phyloP scores from a whole-genome alignment of 2,329 filamentous ascomycete genomes.

The Podosphaera aphanis region DNA sequence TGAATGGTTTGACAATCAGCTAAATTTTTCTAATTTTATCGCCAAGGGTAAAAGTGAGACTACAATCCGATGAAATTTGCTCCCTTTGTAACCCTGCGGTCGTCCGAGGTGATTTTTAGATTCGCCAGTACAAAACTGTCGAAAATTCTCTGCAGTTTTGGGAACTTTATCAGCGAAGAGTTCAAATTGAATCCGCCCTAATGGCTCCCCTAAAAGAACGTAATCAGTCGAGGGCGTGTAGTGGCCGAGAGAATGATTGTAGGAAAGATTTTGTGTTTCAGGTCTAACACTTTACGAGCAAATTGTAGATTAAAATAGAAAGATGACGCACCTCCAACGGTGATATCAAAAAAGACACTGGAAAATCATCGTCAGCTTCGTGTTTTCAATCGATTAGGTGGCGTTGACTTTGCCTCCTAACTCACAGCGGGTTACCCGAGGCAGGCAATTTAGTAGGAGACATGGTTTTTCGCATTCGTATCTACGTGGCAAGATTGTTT shows the following conservation, averaged over 20 bases:
- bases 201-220: slow-evolving; percentile 42
- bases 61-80: slow-evolving; percentile 84
- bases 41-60: slow-evolving; percentile 14
- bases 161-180: slow-evolving; percentile 69
- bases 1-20: background rate
- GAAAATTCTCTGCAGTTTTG: slow-evolving; percentile 86
- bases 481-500: background rate
- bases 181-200: slow-evolving; percentile 75
- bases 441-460: slow-evolving; percentile 19
- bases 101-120: slow-evolving; percentile 52
- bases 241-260: background rate
- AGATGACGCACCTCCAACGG: slow-evolving; percentile 42
- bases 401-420: slow-evolving; percentile 5
- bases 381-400: background rate
- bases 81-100: slow-evolving; percentile 82
- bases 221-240: background rate
- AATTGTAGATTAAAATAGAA: background rate
- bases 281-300: background rate
- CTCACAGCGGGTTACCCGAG: slow-evolving; percentile 23
- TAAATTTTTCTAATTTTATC: background rate
- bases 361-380: background rate
- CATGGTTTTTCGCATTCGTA: slow-evolving; percentile 10
- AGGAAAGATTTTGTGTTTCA: background rate
- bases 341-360: slow-evolving; percentile 43
- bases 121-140: slow-evolving; percentile 90